Conservation (phyloP, 306 rosid genomes). For the Quercus gilva region DNA sequence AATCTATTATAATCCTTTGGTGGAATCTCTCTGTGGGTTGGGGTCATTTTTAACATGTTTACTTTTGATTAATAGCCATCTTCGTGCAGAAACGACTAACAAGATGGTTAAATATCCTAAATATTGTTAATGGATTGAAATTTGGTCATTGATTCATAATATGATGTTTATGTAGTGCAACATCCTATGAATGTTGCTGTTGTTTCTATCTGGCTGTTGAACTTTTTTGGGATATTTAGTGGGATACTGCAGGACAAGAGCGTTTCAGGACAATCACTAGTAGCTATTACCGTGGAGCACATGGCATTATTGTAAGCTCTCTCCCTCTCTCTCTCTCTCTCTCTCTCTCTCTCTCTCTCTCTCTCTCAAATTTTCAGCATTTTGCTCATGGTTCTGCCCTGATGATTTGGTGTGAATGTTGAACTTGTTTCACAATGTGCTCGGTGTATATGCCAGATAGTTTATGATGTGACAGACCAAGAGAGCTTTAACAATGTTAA, state of each 20-base stretch:
- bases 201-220: neutral
- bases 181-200: neutral
- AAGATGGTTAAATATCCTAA: neutral
- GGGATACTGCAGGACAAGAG: slow-evolving; percentile 63
- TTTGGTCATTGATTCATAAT: neutral
- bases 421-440: neutral
- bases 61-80: neutral
- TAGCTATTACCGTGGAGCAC: slow-evolving; percentile 65
- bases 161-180: neutral
- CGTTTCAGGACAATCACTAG: slow-evolving; percentile 59
- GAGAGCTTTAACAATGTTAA: slow-evolving; percentile 55
- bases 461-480: slow-evolving; percentile 59
- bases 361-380: neutral
- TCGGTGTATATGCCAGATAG: slow-evolving; percentile 36
- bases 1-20: neutral
- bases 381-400: neutral
- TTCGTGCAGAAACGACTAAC: neutral
- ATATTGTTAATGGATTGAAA: neutral
- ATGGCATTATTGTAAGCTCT: slow-evolving; percentile 50
- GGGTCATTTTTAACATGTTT: neutral
- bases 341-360: neutral
- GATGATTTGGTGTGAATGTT: neutral
- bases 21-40: neutral
- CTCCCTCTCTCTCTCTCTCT: too few relatives aligned
- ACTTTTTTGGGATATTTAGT: slow-evolving; percentile 21